Base-by-base conservation (phyloP, 2,329 filamentous ascomycete species). In the Hansfordia pulvinata region DNA sequence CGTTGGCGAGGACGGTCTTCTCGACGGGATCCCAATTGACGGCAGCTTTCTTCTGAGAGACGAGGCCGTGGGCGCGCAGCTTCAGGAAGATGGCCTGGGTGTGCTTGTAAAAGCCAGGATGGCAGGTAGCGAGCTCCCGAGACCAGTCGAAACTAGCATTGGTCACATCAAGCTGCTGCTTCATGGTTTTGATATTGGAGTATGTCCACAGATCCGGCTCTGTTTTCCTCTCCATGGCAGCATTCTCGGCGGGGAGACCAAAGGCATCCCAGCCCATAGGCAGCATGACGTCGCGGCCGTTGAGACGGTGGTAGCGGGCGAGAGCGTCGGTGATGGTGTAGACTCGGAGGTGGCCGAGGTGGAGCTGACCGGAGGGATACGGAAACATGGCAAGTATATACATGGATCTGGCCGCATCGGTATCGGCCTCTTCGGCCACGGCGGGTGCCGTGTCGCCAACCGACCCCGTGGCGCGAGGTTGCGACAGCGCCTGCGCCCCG, bases 221-320 rank as follows among this genome's bases (percentile, higher is more conserved):
- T 33, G 88, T 64, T 9, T 82, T 81, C 34, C 78, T 62, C 52
- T 92, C 82, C 30, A 92, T 79, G 7, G 85, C 85, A 11, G 85
- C 85, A 54, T 93, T 93, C 52, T 93, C 85, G 22, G 85, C 85
- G 8, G 85, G 85, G 30, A 93, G 58, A 2, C 85, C 85, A 54
- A 93, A 93, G 5, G 83, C 81, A 59, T 93, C 85, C 84, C 85
- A 93, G 8, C 85, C 85, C 67, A 93, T 93, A n/a, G 85, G 83
- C 36, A 93, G 69, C 28, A 92, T 53, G 17, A 92, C 82, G 29
- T 79, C 56, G 38, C 73, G 63, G 10, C 84, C 84, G 38, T 76
- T 72, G 55, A 93, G 73, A 15, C 65, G 67, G 41, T 76, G 71
- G 45, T 76, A 92, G 28, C 85, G 69, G 10, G 83, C 74, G 27